A percentile compares a stretch with the other conserved stretches of the same genome.
phyloP scores from a whole-genome alignment of 2,329 filamentous ascomycete species.

The Trichoderma pleuroti region DNA sequence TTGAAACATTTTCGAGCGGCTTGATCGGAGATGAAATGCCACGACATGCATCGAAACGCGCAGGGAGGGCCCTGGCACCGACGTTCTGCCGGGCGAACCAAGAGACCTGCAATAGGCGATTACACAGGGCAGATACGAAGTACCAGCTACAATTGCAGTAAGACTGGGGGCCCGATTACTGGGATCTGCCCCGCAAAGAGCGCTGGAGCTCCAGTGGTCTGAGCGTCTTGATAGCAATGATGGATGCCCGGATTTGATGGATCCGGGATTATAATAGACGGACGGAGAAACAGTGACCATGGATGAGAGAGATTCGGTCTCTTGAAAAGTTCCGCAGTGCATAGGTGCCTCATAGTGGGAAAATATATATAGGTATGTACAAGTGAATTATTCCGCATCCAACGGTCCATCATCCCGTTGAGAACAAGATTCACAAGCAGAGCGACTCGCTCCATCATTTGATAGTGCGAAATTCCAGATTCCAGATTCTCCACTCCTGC shows the following conservation, averaged over 20 bases:
- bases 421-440: not conserved
- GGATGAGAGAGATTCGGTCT: not conserved
- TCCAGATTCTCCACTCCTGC: not conserved
- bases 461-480: not conserved
- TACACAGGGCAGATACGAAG: not conserved
- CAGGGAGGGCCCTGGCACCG: conserved; percentile 8
- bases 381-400: not conserved
- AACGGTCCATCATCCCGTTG: not conserved
- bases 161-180: not conserved
- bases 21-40: conserved; percentile 20
- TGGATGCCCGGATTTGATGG: not conserved
- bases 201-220: not conserved
- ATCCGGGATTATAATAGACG: too few relatives aligned
- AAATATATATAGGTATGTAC: not conserved
- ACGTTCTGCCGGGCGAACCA: conserved; percentile 18
- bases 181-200: conserved; percentile 5
- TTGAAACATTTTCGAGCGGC: conserved; percentile 15
- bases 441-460: not conserved
- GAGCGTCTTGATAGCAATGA: not conserved
- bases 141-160: not conserved
- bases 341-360: not conserved
- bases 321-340: not conserved
- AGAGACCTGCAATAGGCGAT: not conserved
- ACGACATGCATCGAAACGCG: not conserved
- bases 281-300: not conserved